A percentile compares a stretch with the other conserved stretches of the same genome.
These are phyloP conservation scores for Paraleonurus japonicus DNA, from an alignment of 257 asterid genomes.

Conservation along the genomic window DNA sequence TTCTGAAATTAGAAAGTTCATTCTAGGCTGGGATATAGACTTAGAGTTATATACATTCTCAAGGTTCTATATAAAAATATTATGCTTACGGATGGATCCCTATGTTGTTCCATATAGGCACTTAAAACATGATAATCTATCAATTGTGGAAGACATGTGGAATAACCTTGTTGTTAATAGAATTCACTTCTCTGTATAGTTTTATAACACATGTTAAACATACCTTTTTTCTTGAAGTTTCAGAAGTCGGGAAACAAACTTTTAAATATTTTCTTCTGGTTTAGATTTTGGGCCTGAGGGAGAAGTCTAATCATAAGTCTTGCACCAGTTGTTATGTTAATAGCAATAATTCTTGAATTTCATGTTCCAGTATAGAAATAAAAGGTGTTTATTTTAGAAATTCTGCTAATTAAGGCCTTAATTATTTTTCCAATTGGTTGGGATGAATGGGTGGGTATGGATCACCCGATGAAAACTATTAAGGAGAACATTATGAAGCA, in stretches of 20 bases:
- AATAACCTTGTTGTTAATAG: too few species aligned
- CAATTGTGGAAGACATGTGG: too few species aligned
- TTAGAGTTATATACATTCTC: background rate
- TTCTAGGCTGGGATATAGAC: background rate
- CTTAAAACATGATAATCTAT: too few species aligned
- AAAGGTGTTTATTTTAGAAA: too few species aligned
- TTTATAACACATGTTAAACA: background rate
- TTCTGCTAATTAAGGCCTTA: conserved; percentile 26
- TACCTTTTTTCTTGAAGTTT: background rate
- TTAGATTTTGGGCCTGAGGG: background rate
- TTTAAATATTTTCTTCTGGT: background rate
- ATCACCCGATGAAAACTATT: conserved; percentile 77
- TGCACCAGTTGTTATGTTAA: conserved; percentile 12
- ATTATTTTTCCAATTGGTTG: conserved; percentile 59
- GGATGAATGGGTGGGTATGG: conserved; percentile 96
- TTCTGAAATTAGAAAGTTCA: too few species aligned
- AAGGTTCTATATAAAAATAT: background rate
- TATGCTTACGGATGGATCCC: background rate
- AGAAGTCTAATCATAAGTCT: too few species aligned
- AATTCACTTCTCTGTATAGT: too few species aligned
- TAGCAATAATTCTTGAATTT: background rate
- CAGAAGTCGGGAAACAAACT: background rate
- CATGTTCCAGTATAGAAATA: background rate
- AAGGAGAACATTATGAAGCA: too few species aligned
- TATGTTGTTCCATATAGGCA: too few species aligned